Evolutionary conservation across 2,329 filamentous ascomycete species (phyloP), one percentile per base, ranked within the genome.

Genomic region (Ascosphaera apis): DNA sequence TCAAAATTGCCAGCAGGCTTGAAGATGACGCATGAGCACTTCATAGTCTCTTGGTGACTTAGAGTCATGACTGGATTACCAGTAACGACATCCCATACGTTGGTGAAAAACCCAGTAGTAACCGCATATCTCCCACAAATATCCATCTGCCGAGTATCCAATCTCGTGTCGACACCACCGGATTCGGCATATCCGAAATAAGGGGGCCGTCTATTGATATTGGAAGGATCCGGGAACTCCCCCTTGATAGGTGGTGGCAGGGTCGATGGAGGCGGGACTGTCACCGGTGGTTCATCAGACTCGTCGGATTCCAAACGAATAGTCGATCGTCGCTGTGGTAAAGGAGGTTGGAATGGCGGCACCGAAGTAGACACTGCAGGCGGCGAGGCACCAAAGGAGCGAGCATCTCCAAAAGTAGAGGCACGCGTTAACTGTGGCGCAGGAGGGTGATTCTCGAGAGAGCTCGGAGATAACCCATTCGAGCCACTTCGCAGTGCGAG

Each of bases 71-170:
- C 50, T 35, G 80, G 65, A 45, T 91, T 79, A 2, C 86, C 86
- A 37, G 82, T 82, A 8, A 72, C 58, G 16, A 92, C 55, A 50
- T 75, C 86, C 84, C 88, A 98, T 0, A 84, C 80, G 41, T 81
- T 70, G 1, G 86, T 95, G 41, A 88, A 64, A 42, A 79, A 76
- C 3, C 86, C 88, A 12, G 78, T 81, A 0, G 84, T 86, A 51
- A 82, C 92, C 5, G 88, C 72, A 44, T 77, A 74, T 43, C 84
- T 76, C 5, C 88, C 88, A 50, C 81, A 93, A 2, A 91, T 73
- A 42, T 88, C 84, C 49, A 93, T 74, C 19, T 83, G 62, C 31
- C 82, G 74, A 3, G 81, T 79, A 42, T 95, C 88, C 45, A 91
- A 88, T 46, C 81, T 83, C 2, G 79, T 84, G 19, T 67, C 57